Evolutionary conservation across 2,329 filamentous ascomycete species (phyloP).

Genomic region (Claviceps sorghi): DNA sequence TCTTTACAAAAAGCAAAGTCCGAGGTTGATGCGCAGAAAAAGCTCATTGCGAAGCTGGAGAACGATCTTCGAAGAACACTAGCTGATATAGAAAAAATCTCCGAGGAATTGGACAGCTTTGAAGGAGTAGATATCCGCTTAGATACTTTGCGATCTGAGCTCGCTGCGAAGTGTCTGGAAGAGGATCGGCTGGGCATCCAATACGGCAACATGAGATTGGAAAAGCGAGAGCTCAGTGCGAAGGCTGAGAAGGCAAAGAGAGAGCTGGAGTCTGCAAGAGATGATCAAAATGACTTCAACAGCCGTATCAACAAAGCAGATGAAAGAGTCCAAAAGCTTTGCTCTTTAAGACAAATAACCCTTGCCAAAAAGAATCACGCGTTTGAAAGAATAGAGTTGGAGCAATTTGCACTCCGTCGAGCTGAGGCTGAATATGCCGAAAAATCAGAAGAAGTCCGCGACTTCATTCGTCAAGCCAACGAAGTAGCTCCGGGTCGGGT

Average conservation of each 20-base stretch:
- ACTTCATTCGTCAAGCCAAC: constrained; percentile 41
- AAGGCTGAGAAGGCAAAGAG: constrained; percentile 27
- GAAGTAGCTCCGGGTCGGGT: constrained; percentile 41
- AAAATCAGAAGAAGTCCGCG: constrained; percentile 32
- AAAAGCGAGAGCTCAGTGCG: constrained; percentile 33
- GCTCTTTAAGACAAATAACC: constrained; percentile 35
- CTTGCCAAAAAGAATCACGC: constrained; percentile 49
- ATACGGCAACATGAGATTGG: constrained; percentile 35
- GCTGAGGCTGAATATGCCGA: constrained; percentile 33
- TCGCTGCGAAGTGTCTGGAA: constrained; percentile 39
- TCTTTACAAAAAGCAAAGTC: constrained; percentile 33
- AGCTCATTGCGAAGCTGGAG: constrained; percentile 27
- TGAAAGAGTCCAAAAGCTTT: constrained; percentile 33
- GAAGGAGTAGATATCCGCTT: constrained; percentile 56
- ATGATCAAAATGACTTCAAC: constrained; percentile 27
- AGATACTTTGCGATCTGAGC: constrained; percentile 39
- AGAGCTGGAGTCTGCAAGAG: constrained; percentile 16
- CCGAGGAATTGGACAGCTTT: constrained; percentile 47
- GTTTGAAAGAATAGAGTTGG: constrained; percentile 34
- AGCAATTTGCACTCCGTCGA: constrained; percentile 28
- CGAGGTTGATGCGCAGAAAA: constrained; percentile 28
- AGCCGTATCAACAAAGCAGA: constrained; percentile 40
- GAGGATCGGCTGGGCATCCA: constrained; percentile 36
- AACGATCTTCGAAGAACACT: constrained; percentile 44
- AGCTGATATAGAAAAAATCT: constrained; percentile 36